Evolutionary conservation across 345 rosid species (phyloP), one percentile per base, ranked within the genome.

Genomic region (Clarkia xantiana): DNA sequence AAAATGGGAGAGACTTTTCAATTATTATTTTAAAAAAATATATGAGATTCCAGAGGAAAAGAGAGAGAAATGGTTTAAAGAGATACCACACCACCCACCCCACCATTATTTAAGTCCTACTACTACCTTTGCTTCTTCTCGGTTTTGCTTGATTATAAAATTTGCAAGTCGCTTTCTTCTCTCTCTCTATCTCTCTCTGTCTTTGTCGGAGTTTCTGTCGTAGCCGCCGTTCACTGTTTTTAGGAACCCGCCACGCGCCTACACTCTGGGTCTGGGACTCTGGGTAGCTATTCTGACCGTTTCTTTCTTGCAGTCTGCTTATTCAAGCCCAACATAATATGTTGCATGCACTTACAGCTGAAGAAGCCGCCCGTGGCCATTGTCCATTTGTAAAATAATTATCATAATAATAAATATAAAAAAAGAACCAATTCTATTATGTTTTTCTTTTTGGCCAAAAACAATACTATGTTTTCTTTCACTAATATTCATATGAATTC

Each of bases 211-310:
- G 15, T 22, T 23, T 10, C 44, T 49, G 14, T 53, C 16, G 8
- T 49, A 59, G 73, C 76, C 74, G 74, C 70, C 74, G 40, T 57
- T 42, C 43, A 58, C 68, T 69, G 58, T 69, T 38, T 11, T 10
- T 19, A 0, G 10, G 18, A 20, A 1, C 5, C 5, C 3, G 11
- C 60, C 71, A 59, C 69, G 57, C 53, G 53, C 57, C 8, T 14
- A 10, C 16, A 10, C 4, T 29, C 6, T 1, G 10, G 3, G 40
- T 3, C n/a, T n/a, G n/a, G n/a, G n/a, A 10, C 4, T 29, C 6
- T 1, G 10, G 3, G 40, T 3, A 38, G 38, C 14, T 10, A 34
- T 23, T 16, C 14, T 23, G 42, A 14, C 15, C 17, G 17, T 14
- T 34, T n/a, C 46, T 40, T 22, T 4, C 11, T 16, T 52, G 0